These are phyloP conservation scores for Yamadazyma triangularis DNA, from an alignment of 1,139 yeast genomes.

Conservation along the genomic window DNA sequence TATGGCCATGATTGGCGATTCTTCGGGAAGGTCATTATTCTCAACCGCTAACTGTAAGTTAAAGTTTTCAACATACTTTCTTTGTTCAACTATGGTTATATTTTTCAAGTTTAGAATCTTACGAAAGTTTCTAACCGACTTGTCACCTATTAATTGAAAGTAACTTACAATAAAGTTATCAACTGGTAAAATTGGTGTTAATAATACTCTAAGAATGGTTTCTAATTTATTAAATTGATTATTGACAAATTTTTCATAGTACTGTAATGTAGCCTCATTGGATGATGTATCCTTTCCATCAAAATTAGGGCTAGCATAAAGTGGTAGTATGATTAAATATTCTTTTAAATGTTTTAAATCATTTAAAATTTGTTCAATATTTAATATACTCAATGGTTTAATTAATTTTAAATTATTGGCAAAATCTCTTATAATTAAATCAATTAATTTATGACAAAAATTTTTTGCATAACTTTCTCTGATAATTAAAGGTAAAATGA, in stretches of 20 bases:
- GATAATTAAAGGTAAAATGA: conserved; percentile 57
- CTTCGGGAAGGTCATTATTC: conserved; percentile 24
- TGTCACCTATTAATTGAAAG: conserved; percentile 65
- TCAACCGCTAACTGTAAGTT: conserved; percentile 52
- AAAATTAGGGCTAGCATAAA: conserved; percentile 30
- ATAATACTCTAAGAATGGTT: conserved; percentile 58
- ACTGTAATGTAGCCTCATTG: conserved; percentile 7
- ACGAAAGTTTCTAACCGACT: conserved; percentile 54
- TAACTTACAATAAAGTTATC: conserved; percentile 63
- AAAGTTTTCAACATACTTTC: conserved; percentile 57
- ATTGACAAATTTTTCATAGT: conserved; percentile 46
- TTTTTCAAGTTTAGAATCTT: conserved; percentile 60
- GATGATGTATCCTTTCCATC: conserved; percentile 11
- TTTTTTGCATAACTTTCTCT: conserved; percentile 70
- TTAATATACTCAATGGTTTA: conserved; percentile 62
- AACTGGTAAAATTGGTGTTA: conserved; percentile 60
- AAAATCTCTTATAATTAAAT: conserved; percentile 55
- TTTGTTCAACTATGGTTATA: conserved; percentile 42
- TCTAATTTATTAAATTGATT: conserved; percentile 52
- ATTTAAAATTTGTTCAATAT: conserved; percentile 76
- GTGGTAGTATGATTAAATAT: conserved; percentile 51
- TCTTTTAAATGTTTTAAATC: conserved; percentile 66
- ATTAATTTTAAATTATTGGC: conserved; percentile 52
- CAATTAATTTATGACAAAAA: conserved; percentile 74
- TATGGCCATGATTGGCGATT: conserved; percentile 13